Evolutionary conservation across 2,329 filamentous ascomycete species (phyloP).

Genomic region (Cryphonectria carpinicola): DNA sequence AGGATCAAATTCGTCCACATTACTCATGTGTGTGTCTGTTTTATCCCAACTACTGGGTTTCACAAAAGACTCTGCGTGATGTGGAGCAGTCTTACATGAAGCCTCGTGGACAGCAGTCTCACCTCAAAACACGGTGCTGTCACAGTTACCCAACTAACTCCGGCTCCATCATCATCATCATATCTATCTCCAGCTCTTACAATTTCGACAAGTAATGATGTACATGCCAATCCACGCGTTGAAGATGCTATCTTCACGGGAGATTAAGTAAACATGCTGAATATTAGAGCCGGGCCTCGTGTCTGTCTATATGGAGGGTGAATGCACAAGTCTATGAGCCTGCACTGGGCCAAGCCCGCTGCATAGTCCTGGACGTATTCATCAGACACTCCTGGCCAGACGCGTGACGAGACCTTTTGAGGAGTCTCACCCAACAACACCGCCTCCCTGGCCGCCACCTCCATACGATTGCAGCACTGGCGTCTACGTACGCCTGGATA

Average conservation of each 20-base stretch:
- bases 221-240: slow-evolving; percentile 14
- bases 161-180: slow-evolving; percentile 20
- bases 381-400: slow-evolving; percentile 4
- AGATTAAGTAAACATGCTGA: background rate
- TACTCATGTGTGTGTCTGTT: too few species aligned
- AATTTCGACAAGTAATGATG: slow-evolving; percentile 16
- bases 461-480: background rate
- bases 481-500: background rate
- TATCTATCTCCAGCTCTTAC: slow-evolving; percentile 16
- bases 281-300: background rate
- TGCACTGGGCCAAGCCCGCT: background rate
- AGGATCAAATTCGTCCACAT: too few species aligned
- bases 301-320: background rate
- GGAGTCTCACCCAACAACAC: background rate
- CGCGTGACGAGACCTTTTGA: background rate
- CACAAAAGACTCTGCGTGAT: too few species aligned
- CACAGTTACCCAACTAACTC: background rate
- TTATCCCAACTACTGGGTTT: too few species aligned
- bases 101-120: too few species aligned
- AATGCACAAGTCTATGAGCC: background rate
- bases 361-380: slow-evolving; percentile 3
- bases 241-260: slow-evolving; percentile 19
- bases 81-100: too few species aligned
- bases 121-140: too few species aligned
- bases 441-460: too few species aligned